Conservation (phyloP, 2,329 filamentous ascomycete species). For the Tolypocladium guangdongense region DNA sequence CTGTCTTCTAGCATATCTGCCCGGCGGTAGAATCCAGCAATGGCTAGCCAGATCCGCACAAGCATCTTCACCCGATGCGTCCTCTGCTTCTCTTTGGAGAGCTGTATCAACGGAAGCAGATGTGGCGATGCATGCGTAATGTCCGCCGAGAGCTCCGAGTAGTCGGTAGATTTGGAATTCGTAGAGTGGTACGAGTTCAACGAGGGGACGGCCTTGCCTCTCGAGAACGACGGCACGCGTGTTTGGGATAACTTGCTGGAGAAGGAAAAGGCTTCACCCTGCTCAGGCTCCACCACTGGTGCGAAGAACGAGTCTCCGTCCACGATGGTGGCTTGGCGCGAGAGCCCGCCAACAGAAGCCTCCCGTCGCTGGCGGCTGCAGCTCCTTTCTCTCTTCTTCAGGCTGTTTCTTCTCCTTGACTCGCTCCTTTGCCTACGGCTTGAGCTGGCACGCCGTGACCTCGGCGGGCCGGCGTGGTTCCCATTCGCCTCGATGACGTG, state of each 20-base stretch:
- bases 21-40: slow-evolving; percentile 77
- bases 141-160: slow-evolving; percentile 27
- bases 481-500: slow-evolving; percentile 62
- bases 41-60: slow-evolving; percentile 79
- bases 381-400: slow-evolving; percentile 43
- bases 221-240: slow-evolving; percentile 28
- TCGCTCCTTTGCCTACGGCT: slow-evolving; percentile 30
- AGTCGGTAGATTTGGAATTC: slow-evolving; percentile 26
- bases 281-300: slow-evolving; percentile 29
- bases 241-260: slow-evolving; percentile 27
- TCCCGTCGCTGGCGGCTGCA: slow-evolving; percentile 33
- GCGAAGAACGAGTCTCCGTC: slow-evolving; percentile 43
- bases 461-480: slow-evolving; percentile 17
- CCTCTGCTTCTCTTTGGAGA: slow-evolving; percentile 41
- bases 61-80: slow-evolving; percentile 44
- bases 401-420: slow-evolving; percentile 37
- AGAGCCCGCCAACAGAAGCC: slow-evolving; percentile 25
- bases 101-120: slow-evolving; percentile 40
- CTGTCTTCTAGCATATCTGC: slow-evolving; percentile 73
- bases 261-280: slow-evolving; percentile 33
- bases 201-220: slow-evolving; percentile 30
- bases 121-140: slow-evolving; percentile 33
- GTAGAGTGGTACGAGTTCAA: slow-evolving; percentile 35
- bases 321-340: slow-evolving; percentile 29
- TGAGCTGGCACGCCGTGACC: slow-evolving; percentile 23